Percentiles rank a stretch among this genome's conserved stretches.
These are phyloP conservation scores for Dryadomyces sulphureus DNA, from an alignment of 2,329 filamentous ascomycete genomes.

Conservation along the genomic window DNA sequence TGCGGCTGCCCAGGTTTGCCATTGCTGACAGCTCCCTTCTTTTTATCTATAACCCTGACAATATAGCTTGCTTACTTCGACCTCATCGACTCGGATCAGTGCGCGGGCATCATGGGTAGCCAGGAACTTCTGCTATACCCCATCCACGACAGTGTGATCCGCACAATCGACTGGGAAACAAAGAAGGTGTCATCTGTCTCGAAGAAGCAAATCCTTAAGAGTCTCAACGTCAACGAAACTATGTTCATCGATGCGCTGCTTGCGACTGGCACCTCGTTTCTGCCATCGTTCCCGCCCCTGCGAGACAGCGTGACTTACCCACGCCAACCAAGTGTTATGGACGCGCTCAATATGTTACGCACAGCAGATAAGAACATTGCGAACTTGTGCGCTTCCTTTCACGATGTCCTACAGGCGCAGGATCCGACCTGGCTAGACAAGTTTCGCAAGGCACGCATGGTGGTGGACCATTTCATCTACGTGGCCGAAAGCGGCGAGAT, in stretches of 20 bases:
- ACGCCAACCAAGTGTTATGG: constrained; percentile 48
- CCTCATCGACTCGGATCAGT: constrained; percentile 48
- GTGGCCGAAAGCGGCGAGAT: constrained; percentile 66
- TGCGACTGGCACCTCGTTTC: constrained; percentile 68
- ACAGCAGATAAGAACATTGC: constrained; percentile 55
- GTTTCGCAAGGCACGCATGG: constrained; percentile 74
- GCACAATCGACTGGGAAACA: constrained; percentile 51
- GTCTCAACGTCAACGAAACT: constrained; percentile 49
- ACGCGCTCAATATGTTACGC: constrained; percentile 66
- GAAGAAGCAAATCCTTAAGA: constrained; percentile 56
- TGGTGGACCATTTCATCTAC: constrained; percentile 75
- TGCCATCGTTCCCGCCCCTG: constrained; percentile 66
- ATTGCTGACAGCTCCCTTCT: not conserved
- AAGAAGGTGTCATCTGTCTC: constrained; percentile 46
- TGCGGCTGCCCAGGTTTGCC: constrained; percentile 63
- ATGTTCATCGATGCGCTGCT: constrained; percentile 75
- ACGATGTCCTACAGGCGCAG: constrained; percentile 59
- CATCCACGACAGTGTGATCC: constrained; percentile 60
- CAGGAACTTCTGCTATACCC: constrained; percentile 79
- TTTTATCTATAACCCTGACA: not conserved
- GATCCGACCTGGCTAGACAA: constrained; percentile 69
- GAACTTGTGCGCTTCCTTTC: constrained; percentile 60
- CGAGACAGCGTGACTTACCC: constrained; percentile 41
- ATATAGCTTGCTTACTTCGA: constrained; percentile 76
- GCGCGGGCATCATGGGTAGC: constrained; percentile 67